Evolutionary conservation across 192 early-diverging fungal species (phyloP), one percentile per base, ranked within the genome.

Genomic region (Umbelopsis sp.): DNA sequence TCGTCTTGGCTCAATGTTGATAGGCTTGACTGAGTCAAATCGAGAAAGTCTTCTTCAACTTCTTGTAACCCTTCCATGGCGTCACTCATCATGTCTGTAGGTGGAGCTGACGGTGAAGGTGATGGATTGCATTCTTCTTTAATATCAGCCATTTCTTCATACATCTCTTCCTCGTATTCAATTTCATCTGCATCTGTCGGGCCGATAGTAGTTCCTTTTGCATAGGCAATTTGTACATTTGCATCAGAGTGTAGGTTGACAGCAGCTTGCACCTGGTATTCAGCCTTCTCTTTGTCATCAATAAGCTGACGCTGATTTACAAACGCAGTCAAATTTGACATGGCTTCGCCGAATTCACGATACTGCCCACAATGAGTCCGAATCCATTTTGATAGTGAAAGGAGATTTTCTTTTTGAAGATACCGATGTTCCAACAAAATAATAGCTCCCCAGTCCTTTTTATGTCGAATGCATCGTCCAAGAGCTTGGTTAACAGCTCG

Each of bases 341-440:
- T 55, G 23, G 71, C 81, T 35, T 70, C 49, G 10, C 74, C 79
- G 46, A 86, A 86, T 12, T 70, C 51, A 11, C 22, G 11, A 41
- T 51, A 68, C 0, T 27, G 68, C 51, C 47, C 71, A 20, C 76
- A 71, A 8, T 68, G 78, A 13, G 33, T 55, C 20, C 83, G 78
- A 25, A 92, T 85, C 93, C 93, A 94, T 47, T 81, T 80, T 2
- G 93, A 92, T 21, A 94, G 79, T 37, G 82, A 80, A 18, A 67
- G n/a, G 2, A 81, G 67, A 37, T 85, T 86, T 5, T 77, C 58
- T 1, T 71, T 23, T 22, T 80, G 77, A 0, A 80, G 77, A 74
- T 91, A 91, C 1, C 91, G 75, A 21, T 77, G 53, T 46, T 85
- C 84, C 15, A 82, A 46, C 6, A 91, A 68, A 10, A 91, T 71